phyloP scores from a whole-genome alignment of 2,329 filamentous ascomycete species.

The Fusarium duplospermum region DNA sequence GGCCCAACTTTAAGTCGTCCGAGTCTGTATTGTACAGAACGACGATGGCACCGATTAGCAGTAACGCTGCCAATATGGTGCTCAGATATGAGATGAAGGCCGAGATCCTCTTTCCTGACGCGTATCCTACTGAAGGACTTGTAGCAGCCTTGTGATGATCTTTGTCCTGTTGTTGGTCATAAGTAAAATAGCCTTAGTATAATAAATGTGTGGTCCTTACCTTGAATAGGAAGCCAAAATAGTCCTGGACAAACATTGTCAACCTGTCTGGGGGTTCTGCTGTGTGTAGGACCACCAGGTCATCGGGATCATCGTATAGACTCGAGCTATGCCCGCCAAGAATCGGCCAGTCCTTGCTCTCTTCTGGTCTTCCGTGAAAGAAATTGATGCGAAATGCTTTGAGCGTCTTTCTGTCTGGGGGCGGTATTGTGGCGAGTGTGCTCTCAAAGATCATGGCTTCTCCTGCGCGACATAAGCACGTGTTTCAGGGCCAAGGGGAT shows the following conservation, averaged over 20 bases:
- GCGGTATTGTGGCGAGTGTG: slow-evolving; percentile 11
- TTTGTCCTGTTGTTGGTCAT: neutral
- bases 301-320: slow-evolving; percentile 13
- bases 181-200: accelerated
- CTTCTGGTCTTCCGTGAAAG: slow-evolving; percentile 7
- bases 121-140: neutral
- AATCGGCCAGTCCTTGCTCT: slow-evolving; percentile 4
- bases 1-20: slow-evolving; percentile 8
- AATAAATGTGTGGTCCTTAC: neutral
- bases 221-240: slow-evolving; percentile 12
- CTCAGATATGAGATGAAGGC: slow-evolving; percentile 15
- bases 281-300: slow-evolving; percentile 7
- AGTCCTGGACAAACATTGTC: slow-evolving; percentile 13
- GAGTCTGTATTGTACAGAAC: slow-evolving; percentile 13
- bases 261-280: slow-evolving; percentile 7
- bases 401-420: slow-evolving; percentile 6
- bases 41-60: slow-evolving; percentile 16
- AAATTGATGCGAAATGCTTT: slow-evolving; percentile 13
- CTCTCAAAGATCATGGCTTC: slow-evolving; percentile 19
- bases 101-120: slow-evolving; percentile 8
- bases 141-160: neutral
- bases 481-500: neutral
- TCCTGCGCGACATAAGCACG: neutral
- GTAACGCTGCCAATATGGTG: slow-evolving; percentile 8
- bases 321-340: slow-evolving; percentile 5